Base-by-base conservation (phyloP, 2,329 filamentous ascomycete species). In the Fusarium sterilihyphosum region DNA sequence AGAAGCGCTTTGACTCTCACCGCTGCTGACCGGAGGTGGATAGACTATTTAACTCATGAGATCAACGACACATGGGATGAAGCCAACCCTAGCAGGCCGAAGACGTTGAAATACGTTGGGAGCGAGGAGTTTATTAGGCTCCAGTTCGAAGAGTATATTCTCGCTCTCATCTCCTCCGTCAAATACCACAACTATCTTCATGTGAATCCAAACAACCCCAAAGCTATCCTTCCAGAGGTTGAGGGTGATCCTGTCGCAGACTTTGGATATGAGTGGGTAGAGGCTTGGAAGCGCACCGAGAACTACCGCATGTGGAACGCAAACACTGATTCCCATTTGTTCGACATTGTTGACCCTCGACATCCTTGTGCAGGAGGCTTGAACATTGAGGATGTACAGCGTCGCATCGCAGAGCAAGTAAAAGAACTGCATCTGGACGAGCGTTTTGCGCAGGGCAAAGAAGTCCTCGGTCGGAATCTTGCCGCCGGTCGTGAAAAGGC, bases 41-140 rank as follows among this genome's bases (percentile, higher is more conserved):
- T 99, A 76, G 96, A 99, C 83, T 95, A 95, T 77, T 88, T 99
- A 61, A 97, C 95, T 0, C 94, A 98, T 78, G 93, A 95, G 44
- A 94, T 99, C 29, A 94, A 96, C 78, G 95, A 98, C 74, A 98
- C 96, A 0, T 99, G 96, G 96, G 96, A 99, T 80, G 94, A 98
- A 47, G 86, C 91, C 9, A 96, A 98, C 79, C 96, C 96, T 1
- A 90, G 91, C 71, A 89, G 94, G 54, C 96, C 96, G n/a, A 98
- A 95, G 79, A 97, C 94, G 5, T 92, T 98, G 86, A 95, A 95
- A 37, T 99, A 98, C 79, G 92, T 94, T 43, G 96, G 96, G 37
- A 98, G 95, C 72, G 96, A 99, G 84, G 96, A 98, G 81, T 98
- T 98, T 79, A 99, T 99, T 77, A 91, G 96, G 37, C 90, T 98